Evolutionary conservation across 2,329 filamentous ascomycete species (phyloP), one percentile per base, ranked within the genome.

Genomic region (Aspergillus bombycis): DNA sequence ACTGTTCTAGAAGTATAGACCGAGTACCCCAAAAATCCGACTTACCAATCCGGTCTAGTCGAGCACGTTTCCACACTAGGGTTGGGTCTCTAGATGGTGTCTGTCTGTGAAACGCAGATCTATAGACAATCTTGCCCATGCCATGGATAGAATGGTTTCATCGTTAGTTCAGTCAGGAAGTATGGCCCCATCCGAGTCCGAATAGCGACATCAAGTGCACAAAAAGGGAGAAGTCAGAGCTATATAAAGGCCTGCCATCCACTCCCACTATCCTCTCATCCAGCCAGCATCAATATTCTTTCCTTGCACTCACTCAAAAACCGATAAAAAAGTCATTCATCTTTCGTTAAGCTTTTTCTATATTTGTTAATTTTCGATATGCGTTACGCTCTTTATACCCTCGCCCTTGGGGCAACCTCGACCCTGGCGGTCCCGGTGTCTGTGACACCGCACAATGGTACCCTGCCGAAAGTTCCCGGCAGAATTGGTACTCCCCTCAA

Each of bases 361-460:
- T 7, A 9, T 23, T 54, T 53, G 4, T 23, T 21, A 12, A n/a
- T 54, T 54, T 11, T 4, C 52, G 32, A 36, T 23, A 54, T 54
- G 52, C 52, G 52, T 36, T 54, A 54, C 52, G 28, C 52, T 36
- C 30, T 54, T 54, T 54, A 36, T 34, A 54, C 52, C 52, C 52
- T 54, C 19, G 52, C 52, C 52, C 52, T 54, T 36, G 52, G 52
- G 16, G 52, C 52, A 34, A 54, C 52, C n/a, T 36, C 30, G 52
- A 54, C 52, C 28, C 52, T 54, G 52, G 52, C 52, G 52, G 52
- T 54, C 52, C 52, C 52, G 30, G 52, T 54, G 30, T 54, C 52
- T 54, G 52, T 54, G 52, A 54, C 30, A 54, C 2, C 52, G 5
- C 9, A 54, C 16, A 54, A 54, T 36, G 14, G 19, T 36, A 54